These are phyloP conservation scores for Xerocomus minutiporus DNA, from an alignment of 1,284 basidiomycete species.

Conservation along the genomic window DNA sequence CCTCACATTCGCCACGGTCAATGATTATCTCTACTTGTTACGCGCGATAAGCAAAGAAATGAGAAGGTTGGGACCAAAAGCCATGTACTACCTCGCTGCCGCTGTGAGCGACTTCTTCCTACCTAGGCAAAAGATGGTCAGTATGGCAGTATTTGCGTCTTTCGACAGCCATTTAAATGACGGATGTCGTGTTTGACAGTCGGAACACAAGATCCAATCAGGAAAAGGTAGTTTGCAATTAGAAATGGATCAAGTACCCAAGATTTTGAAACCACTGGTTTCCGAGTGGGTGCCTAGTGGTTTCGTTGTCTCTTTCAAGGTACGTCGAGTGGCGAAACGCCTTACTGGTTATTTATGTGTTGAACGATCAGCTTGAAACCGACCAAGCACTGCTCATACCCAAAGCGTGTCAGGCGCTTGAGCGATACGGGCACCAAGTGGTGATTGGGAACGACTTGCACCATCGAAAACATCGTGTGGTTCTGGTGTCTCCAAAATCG, in stretches of 20 bases:
- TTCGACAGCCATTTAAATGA: conserved; percentile 10
- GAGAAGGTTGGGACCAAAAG: conserved; percentile 60
- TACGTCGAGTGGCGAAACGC: conserved; percentile 27
- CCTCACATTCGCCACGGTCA: conserved; percentile 90
- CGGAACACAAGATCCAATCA: conserved; percentile 98
- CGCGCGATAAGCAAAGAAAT: conserved; percentile 77
- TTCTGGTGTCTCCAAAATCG: conserved; percentile 62
- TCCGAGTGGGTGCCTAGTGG: conserved; percentile 91
- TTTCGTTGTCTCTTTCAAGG: conserved; percentile 97
- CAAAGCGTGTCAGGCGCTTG: conserved; percentile 83
- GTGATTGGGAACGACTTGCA: conserved; percentile 96
- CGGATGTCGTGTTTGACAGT: conserved; percentile 44
- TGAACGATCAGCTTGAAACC: conserved; percentile 77
- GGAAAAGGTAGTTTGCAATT: conserved; percentile 89
- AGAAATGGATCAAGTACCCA: conserved; percentile 99
- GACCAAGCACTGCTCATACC: conserved; percentile 81
- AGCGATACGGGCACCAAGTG: conserved; percentile 94
- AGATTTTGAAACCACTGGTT: conserved; percentile 89
- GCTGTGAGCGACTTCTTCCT: conserved; percentile 98
- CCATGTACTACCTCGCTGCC: conserved; percentile 95
- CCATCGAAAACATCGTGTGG: conserved; percentile 85
- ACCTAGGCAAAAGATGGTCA: conserved; percentile 82
- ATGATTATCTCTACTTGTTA: conserved; percentile 94
- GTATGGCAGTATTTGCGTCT: conserved; percentile 20
- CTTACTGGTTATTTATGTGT: neutral